Conservation (phyloP, 2,329 filamentous ascomycete species). For the Dryadomyces quercivorus region DNA sequence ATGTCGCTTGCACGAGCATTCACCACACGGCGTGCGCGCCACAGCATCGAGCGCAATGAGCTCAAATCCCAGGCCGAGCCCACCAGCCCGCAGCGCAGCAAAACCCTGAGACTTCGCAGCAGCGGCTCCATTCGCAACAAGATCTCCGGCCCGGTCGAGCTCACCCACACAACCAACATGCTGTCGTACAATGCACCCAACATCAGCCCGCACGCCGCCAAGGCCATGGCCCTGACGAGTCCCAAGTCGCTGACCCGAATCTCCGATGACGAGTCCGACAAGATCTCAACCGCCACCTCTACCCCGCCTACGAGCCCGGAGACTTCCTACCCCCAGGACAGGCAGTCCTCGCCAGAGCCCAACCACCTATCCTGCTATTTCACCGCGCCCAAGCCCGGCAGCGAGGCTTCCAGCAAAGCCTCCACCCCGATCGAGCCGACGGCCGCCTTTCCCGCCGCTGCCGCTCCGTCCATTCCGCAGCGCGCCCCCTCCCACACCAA, state of each 20-base stretch:
- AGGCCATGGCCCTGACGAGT: conserved; percentile 24
- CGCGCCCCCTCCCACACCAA: conserved; percentile 83
- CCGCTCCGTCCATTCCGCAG: conserved; percentile 58
- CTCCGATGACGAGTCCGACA: conserved; percentile 64
- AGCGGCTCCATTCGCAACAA: conserved; percentile 45
- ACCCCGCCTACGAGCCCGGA: conserved; percentile 56
- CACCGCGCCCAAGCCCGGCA: conserved; percentile 31
- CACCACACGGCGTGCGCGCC: conserved; percentile 55
- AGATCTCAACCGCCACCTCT: conserved; percentile 42
- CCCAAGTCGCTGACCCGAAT: conserved; percentile 41
- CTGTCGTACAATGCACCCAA: conserved; percentile 91
- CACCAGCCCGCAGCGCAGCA: conserved; percentile 30
- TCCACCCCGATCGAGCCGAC: conserved; percentile 21
- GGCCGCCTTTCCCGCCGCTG: conserved; percentile 15
- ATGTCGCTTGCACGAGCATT: conserved; percentile 53
- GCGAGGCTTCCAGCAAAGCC: conserved; percentile 16
- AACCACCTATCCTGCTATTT: conserved; percentile 61
- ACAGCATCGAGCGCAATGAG: conserved; percentile 32
- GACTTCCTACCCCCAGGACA: conserved; percentile 35
- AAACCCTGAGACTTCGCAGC: conserved; percentile 30
- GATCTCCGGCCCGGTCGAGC: conserved; percentile 78
- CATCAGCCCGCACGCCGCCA: conserved; percentile 41
- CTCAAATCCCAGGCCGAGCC: conserved; percentile 14
- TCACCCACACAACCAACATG: conserved; percentile 93
- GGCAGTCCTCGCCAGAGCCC: conserved; percentile 38